Evolutionary conservation across 148 eudicot species (phyloP), one percentile per base, ranked within the genome.

Genomic region (Fagopyrum tataricum): DNA sequence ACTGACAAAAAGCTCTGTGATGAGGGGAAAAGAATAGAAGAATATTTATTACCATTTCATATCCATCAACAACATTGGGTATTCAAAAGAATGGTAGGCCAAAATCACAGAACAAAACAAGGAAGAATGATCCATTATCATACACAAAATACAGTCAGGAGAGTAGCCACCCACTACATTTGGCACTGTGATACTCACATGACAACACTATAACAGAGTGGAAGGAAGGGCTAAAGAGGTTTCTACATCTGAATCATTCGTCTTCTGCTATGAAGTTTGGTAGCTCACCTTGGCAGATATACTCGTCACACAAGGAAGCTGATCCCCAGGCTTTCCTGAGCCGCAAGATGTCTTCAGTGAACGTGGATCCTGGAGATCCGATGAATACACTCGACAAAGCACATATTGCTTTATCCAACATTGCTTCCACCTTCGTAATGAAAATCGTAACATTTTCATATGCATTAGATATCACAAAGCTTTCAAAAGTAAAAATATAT

Each of bases 381-480:
- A 96, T 87, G 83, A 92, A 95, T 71, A 88, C 99, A 12, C 81
- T 81, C 1, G 99, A 88, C 85, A 96, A 76, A 1, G 97, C 97
- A 77, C 89, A 92, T 1, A 96, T 96, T 24, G 97, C 89, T 81
- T 96, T 96, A 83, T 96, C 99, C 82, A 92, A 83, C 97, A 95
- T 95, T 41, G 99, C 99, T 70, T 90, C 97, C 85, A 95, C 99
- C 99, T 95, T 81, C 79, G 87, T 44, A 31, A 67, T 20, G 69
- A 64, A 64, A 64, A 64, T 64, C n/a, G 44, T 64, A 6, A 39
- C 14, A 31, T 11, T 26, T 31, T 62, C 43, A 13, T 46, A 46
- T 37, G 17, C 10, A 4, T 37, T 26, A 7, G 24, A 42, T 62
- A 62, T 31, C 68, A 37, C 11, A 42, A 62, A 13, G 42, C 17